Base-by-base conservation (phyloP, 768 basidiomycete species). In the Pulveroboletus frians region DNA sequence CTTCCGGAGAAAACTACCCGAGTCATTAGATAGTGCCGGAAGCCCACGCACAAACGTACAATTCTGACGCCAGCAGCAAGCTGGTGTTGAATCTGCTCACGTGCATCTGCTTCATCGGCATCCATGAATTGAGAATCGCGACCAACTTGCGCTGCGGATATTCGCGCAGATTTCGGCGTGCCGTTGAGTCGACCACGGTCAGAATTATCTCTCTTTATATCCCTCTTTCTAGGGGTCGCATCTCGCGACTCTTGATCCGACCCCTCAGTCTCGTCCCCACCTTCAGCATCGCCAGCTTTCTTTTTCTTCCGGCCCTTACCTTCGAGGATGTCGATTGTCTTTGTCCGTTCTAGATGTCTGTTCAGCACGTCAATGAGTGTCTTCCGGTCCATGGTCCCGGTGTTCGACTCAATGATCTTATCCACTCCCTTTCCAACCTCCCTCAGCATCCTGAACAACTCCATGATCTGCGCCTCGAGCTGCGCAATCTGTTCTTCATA, bases 381-480 rank as follows among this genome's bases (percentile, higher is more conserved):
- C 69, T 85, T 85, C 51, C 92, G 78, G 60, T 94, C 87, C 80
- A 92, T 81, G 8, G 75, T 67, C 8, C 74, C 77, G 18, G 71
- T 67, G 37, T 77, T 78, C 21, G 71, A 75, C 64, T 84, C 88
- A 17, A 88, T 70, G 51, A 93, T 81, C 52, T 77, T 79, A 48
- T 89, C 86, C 32, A 91, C 78, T 13, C 86, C 85, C 48, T 78
- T 81, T 14, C 86, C 83, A 31, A 87, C 78, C 60, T 95, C 89
- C 64, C 83, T 88, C 46, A 98, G 74, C 92, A 96, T 95, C 57
- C 86, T 78, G 73, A 94, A 98, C 15, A 97, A 69, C 63, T 96
- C 93, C 76, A 88, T 81, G 52, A 95, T 94, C 72, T 96, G 90
- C 11, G 85, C 78, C 62, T 96, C 92, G 13, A 95, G 81, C 65